Base-by-base conservation (phyloP, 1,284 basidiomycete genomes). In the Polyporus tsugae region DNA sequence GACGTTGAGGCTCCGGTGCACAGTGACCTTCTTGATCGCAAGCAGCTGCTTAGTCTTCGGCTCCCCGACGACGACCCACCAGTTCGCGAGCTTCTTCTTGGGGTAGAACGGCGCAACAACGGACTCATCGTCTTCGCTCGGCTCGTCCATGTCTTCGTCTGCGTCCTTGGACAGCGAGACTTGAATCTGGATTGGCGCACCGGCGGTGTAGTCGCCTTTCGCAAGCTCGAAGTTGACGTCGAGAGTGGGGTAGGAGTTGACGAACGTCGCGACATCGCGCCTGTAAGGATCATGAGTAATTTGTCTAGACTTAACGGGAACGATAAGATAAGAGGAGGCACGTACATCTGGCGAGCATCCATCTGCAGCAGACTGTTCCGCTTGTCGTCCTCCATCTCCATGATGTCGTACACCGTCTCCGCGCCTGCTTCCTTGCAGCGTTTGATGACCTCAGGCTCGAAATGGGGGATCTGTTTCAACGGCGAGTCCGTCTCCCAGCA, bases 401-500 rank as follows among this genome's bases (percentile, higher is more conserved):
- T 97, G 72, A 98, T 89, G 78, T 98, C 97, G 78, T 98, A 97
- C 0, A 98, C 95, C 1, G 92, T 93, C 72, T 95, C 94, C 62
- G 96, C 84, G 6, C 87, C 88, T 9, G 91, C 92, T 0, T 85
- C 88, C 77, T 94, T 93, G 84, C 96, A 99, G 22, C 97, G 88
- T 76, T 91, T 89, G 76, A 99, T 85, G 41, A 94, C 94, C 59
- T 96, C 93, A 10, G 88, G 81, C 72, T 97, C 95, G 80, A 99
- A 99, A 81, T 98, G 95, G 11, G 98, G 98, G 59, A 99, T 93
- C 79, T 99, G 97, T 78, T 94, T 95, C 77, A 99, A 81, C 0
- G 96, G 95, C 58, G 93, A 95, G 80, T 98, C 98, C 39, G 92
- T 93, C 77, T 99, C 97, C 97, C 97, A 99, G 79, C 97, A 92